A percentile compares a stretch with the other conserved stretches of the same genome.
Evolutionary conservation across 768 basidiomycete species (phyloP).

Genomic region (Daedaleopsis nitida): DNA sequence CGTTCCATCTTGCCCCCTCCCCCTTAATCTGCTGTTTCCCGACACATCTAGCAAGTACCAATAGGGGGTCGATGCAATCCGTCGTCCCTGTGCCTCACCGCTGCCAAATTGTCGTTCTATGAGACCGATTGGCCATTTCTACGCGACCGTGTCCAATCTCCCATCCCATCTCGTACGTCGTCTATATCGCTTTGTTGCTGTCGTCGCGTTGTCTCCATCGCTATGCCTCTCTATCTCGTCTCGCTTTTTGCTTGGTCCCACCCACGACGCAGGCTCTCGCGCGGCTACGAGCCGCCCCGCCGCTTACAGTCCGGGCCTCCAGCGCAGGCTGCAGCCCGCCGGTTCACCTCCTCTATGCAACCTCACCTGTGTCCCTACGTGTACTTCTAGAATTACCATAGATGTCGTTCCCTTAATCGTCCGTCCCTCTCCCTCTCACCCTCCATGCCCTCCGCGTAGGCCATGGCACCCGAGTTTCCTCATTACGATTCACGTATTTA

Average conservation of each 20-base stretch:
- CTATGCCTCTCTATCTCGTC: constrained; percentile 15
- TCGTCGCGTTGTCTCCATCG: constrained; percentile 17
- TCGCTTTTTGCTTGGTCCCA: neutral
- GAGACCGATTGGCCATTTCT: neutral
- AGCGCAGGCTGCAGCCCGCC: constrained; percentile 14
- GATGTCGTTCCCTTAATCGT: neutral
- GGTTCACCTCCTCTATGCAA: constrained; percentile 15
- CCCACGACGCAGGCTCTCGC: neutral
- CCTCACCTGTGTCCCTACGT: constrained; percentile 8
- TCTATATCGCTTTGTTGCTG: constrained; percentile 8
- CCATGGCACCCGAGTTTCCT: neutral
- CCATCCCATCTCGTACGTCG: neutral
- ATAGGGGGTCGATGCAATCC: neutral
- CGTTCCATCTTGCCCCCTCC: neutral
- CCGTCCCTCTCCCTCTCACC: constrained; percentile 2
- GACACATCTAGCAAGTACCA: neutral
- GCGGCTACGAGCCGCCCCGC: neutral
- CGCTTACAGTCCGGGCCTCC: neutral
- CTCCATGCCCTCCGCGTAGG: neutral
- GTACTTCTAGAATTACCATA: constrained; percentile 11
- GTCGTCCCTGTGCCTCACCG: neutral
- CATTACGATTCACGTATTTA: constrained; percentile 11
- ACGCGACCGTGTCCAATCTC: neutral
- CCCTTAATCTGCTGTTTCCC: neutral
- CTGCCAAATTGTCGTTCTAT: neutral